Evolutionary conservation across 352 stramenopile genomes (phyloP).

Genomic region (Globisporangium middletonii): DNA sequence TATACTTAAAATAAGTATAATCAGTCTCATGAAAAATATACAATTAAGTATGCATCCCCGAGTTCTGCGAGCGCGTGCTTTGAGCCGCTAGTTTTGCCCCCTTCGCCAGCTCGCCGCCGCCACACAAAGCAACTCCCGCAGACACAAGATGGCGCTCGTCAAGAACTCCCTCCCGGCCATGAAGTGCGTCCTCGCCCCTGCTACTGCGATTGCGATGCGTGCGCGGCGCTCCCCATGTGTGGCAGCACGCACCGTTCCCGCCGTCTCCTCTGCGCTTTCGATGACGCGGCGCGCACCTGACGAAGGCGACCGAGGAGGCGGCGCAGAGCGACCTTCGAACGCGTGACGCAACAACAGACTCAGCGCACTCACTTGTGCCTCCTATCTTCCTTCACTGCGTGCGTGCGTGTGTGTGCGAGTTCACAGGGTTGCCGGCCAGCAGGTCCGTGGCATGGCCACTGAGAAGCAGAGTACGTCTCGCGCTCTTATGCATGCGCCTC

Average conservation of each 20-base stretch:
- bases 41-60: neutral
- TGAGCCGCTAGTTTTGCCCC: neutral
- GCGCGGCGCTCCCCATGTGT: neutral
- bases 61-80: neutral
- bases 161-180: slow-evolving; percentile 43
- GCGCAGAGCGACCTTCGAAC: no score
- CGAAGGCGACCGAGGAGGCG: no score
- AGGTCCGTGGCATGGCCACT: slow-evolving; percentile 95
- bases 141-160: slow-evolving; percentile 43
- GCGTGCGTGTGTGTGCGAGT: slow-evolving; percentile 4
- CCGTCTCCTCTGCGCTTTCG: neutral
- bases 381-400: neutral
- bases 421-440: slow-evolving; percentile 53
- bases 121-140: slow-evolving; percentile 14
- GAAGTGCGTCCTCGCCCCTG: slow-evolving; percentile 29
- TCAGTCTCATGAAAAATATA: neutral
- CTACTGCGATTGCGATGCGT: neutral
- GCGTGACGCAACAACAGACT: neutral
- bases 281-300: neutral
- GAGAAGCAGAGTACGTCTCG: slow-evolving; percentile 94
- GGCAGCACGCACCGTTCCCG: neutral
- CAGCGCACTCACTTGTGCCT: neutral
- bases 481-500: neutral
- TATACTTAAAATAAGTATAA: neutral
- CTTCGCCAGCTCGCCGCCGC: slow-evolving; percentile 4